Conservation (phyloP, 2,329 filamentous ascomycete genomes). For the Alternaria panax region DNA sequence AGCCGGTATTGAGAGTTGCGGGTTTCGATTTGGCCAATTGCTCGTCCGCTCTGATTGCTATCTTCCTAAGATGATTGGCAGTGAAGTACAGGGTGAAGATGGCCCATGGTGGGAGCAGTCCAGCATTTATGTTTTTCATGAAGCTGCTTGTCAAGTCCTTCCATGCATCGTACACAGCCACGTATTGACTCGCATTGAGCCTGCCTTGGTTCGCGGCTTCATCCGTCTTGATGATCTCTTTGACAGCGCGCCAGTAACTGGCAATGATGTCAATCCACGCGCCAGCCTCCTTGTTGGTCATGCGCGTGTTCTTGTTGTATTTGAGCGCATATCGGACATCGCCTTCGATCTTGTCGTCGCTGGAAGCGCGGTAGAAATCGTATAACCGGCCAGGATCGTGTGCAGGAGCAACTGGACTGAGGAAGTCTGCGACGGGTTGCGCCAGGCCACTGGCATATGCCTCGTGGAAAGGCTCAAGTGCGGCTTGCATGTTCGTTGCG, state of each 20-base stretch:
- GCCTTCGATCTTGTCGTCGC: slow-evolving; percentile 67
- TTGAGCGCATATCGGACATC: slow-evolving; percentile 77
- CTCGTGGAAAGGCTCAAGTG: slow-evolving; percentile 76
- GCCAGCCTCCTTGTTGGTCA: slow-evolving; percentile 72
- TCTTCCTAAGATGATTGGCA: slow-evolving; percentile 84
- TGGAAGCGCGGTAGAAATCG: slow-evolving; percentile 75
- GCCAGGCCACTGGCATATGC: slow-evolving; percentile 73
- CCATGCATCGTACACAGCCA: slow-evolving; percentile 87
- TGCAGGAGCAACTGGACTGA: slow-evolving; percentile 73
- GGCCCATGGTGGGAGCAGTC: slow-evolving; percentile 85
- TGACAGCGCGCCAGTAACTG: slow-evolving; percentile 82
- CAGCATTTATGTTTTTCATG: slow-evolving; percentile 80
- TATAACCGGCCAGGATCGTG: slow-evolving; percentile 71
- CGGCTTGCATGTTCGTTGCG: slow-evolving; percentile 67
- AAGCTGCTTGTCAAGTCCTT: slow-evolving; percentile 80
- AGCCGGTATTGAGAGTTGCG: slow-evolving; percentile 57
- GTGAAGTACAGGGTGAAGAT: slow-evolving; percentile 88
- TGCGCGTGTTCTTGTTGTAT: slow-evolving; percentile 63
- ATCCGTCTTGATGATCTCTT: slow-evolving; percentile 73
- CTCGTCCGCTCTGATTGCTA: slow-evolving; percentile 90
- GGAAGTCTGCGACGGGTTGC: slow-evolving; percentile 74
- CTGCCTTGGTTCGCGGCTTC: slow-evolving; percentile 58
- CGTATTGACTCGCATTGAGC: slow-evolving; percentile 68
- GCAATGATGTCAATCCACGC: slow-evolving; percentile 90
- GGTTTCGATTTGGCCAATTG: slow-evolving; percentile 63